phyloP scores from a whole-genome alignment of 176 grass and related monocot genomes.

The Saccharum spontaneum region DNA sequence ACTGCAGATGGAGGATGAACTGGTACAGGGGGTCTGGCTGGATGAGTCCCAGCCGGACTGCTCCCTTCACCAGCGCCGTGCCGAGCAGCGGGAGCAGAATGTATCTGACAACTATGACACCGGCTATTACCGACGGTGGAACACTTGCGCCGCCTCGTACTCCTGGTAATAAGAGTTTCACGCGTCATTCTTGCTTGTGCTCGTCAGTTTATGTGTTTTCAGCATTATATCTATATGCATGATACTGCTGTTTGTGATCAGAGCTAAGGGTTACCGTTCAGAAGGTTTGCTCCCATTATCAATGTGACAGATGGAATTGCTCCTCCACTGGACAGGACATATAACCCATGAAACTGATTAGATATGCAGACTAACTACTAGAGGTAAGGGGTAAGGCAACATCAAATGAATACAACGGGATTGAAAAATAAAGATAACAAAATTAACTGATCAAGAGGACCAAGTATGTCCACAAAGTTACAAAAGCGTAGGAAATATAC shows the following conservation, averaged over 20 bases:
- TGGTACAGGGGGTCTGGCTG: slow-evolving; percentile 73
- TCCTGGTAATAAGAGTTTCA: slow-evolving; percentile 34
- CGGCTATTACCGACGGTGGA: slow-evolving; percentile 49
- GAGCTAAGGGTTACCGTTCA: slow-evolving; percentile 47
- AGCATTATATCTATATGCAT: neutral
- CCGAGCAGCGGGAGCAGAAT: slow-evolving; percentile 63
- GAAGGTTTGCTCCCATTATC: slow-evolving; percentile 94
- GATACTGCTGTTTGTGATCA: neutral
- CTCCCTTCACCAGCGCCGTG: slow-evolving; percentile 56
- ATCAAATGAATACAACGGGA: neutral
- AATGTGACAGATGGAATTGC: slow-evolving; percentile 75
- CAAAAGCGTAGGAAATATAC: slow-evolving; percentile 25
- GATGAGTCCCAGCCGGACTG: slow-evolving; percentile 57
- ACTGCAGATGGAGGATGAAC: slow-evolving; percentile 86
- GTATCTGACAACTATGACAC: slow-evolving; percentile 65
- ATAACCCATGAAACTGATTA: neutral
- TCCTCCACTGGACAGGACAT: slow-evolving; percentile 46
- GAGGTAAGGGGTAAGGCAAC: neutral
- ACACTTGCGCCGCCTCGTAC: slow-evolving; percentile 50
- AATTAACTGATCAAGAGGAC: neutral
- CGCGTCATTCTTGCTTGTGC: neutral
- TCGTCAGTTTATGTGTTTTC: neutral
- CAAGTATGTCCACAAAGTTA: neutral
- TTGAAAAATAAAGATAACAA: neutral
- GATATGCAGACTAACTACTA: neutral